phyloP scores from a whole-genome alignment of 441 rosid species.

The Corymbia calophylla region DNA sequence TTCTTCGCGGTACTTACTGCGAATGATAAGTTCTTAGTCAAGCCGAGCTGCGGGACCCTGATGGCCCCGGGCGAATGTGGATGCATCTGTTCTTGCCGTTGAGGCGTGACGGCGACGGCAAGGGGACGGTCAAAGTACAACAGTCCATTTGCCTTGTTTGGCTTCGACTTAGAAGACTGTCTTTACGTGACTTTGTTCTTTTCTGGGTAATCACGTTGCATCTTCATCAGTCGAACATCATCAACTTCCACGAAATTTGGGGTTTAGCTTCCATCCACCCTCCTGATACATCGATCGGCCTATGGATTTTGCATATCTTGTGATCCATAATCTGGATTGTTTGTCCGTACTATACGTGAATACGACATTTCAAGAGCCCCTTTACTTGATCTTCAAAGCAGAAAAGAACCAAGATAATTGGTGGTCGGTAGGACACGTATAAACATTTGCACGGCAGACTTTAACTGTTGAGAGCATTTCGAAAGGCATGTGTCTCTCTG shows the following conservation, averaged over 20 bases:
- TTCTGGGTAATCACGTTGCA: neutral
- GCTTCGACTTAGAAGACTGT: no score
- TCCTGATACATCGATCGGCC: neutral
- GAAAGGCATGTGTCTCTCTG: no score
- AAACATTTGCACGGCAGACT: no score
- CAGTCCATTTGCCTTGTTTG: neutral
- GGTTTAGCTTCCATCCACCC: neutral
- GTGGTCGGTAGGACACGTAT: no score
- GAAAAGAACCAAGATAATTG: no score
- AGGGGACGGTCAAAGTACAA: conserved; percentile 33
- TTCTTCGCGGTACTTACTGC: no score
- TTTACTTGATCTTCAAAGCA: no score
- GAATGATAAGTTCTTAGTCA: no score
- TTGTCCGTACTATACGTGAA: neutral
- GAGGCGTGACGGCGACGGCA: neutral
- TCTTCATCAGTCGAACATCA: neutral
- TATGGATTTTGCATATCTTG: neutral
- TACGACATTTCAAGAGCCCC: neutral
- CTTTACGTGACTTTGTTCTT: neutral
- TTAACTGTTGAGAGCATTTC: no score
- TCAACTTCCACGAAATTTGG: neutral
- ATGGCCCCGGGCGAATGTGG: conserved; percentile 14
- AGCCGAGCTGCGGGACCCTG: neutral
- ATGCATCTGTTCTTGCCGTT: conserved; percentile 23
- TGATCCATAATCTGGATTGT: neutral